phyloP scores from a whole-genome alignment of 1,284 basidiomycete genomes.

The Amylostereum areolatum region DNA sequence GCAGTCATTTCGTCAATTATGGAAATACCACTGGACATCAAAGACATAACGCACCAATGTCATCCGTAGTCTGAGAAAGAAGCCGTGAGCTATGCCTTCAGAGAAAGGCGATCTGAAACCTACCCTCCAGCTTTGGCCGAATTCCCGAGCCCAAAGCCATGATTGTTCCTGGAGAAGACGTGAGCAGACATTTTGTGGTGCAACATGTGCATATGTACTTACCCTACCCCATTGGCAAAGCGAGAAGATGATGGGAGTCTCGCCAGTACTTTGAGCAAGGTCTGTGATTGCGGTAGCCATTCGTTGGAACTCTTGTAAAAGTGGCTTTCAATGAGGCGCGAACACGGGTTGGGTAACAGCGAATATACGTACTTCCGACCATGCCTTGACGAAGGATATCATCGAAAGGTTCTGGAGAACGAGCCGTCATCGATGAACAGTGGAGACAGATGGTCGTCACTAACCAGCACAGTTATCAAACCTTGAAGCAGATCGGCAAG shows the following conservation, averaged over 20 bases:
- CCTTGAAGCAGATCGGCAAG: background rate
- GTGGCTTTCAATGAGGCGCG: too few species aligned
- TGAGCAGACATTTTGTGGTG: background rate
- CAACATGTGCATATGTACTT: constrained; percentile 14
- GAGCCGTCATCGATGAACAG: constrained; percentile 37
- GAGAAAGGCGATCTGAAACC: constrained; percentile 12
- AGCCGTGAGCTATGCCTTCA: too few species aligned
- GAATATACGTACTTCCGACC: constrained; percentile 46
- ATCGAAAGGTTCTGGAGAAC: constrained; percentile 41
- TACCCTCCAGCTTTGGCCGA: constrained; percentile 58
- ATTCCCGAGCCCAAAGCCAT: constrained; percentile 48
- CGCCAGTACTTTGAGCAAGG: constrained; percentile 34
- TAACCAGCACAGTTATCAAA: constrained; percentile 8
- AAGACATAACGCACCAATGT: constrained; percentile 33
- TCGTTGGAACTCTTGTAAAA: constrained; percentile 23
- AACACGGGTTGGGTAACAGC: constrained; percentile 20
- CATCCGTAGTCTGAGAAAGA: constrained; percentile 40
- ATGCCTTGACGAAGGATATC: constrained; percentile 46
- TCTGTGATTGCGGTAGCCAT: constrained; percentile 49
- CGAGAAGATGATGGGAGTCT: constrained; percentile 42
- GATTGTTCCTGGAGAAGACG: constrained; percentile 39
- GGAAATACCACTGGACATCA: background rate
- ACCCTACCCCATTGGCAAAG: constrained; percentile 57
- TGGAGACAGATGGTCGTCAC: background rate
- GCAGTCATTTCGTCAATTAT: too few species aligned